Evolutionary conservation across 176 grass and related monocot species (phyloP), one percentile per base, ranked within the genome.

Genomic region (Hyparrhenia diplandra): DNA sequence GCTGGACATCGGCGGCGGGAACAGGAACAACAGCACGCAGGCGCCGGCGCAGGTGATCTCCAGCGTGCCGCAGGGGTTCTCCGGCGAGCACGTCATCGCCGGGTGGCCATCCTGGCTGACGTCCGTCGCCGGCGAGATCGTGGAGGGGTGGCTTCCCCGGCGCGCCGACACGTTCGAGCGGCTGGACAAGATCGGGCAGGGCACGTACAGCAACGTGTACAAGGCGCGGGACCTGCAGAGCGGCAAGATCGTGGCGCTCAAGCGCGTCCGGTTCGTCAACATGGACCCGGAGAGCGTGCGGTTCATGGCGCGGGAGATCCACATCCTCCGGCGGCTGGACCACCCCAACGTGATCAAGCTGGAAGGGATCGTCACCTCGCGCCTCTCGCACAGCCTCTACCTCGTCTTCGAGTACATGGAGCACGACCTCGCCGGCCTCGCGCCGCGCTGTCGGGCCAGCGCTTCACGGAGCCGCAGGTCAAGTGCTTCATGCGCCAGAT

Each of bases 331-430:
- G 0, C 69, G 58, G 3, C 91, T 94, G 1, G 91, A 25, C 72
- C 91, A 94, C 42, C 85, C 88, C 4, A 94, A 94, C 73, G 82
- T 88, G 54, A 86, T 94, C 88, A 80, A 37, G 79, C 88, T 94
- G 10, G 85, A 94, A 63, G 91, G 91, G 36, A 90, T 94, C 76
- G 85, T 90, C 24, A 94, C 91, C 14, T 94, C 91, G 0, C 85
- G 88, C 63, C 86, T 94, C 74, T 94, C 88, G 0, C 79, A 82
- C 57, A 94, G 88, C 83, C 83, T 94, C 75, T 98, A 95, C 81
- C 96, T 98, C 66, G 82, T 95, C 13, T 98, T 98, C 66, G 96
- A 98, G 88, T 98, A 98, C 79, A 98, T 98, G 92, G 96, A 98
- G 85, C 96, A 98, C 75, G 96, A 95, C 88, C 92, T 98, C 4